These are phyloP conservation scores for Karstenula rhodostoma DNA, from an alignment of 2,329 filamentous ascomycete species.

Conservation along the genomic window DNA sequence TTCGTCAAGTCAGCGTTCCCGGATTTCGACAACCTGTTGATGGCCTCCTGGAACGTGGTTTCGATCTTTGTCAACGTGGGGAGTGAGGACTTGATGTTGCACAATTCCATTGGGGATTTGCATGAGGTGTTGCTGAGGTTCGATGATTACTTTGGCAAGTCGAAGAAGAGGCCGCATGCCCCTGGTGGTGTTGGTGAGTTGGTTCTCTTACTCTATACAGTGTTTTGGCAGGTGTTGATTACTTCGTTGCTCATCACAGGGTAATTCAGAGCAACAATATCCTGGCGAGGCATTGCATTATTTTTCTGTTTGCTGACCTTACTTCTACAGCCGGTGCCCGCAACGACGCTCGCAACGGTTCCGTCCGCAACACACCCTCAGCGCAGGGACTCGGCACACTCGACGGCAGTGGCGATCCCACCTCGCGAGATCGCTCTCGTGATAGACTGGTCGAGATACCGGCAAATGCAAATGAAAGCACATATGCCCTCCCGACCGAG, in stretches of 20 bases:
- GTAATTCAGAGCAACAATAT: background rate
- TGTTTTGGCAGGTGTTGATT: background rate
- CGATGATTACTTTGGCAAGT: slow-evolving; percentile 23
- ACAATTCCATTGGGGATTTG: slow-evolving; percentile 35
- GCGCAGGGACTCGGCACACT: background rate
- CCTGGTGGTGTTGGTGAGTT: background rate
- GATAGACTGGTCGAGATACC: background rate
- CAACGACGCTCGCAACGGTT: background rate
- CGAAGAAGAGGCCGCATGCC: background rate
- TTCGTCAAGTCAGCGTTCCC: slow-evolving; percentile 38
- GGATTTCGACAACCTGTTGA: slow-evolving; percentile 41
- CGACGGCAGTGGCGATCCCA: background rate
- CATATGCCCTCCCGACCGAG: background rate
- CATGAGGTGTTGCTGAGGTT: slow-evolving; percentile 38
- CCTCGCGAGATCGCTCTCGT: background rate
- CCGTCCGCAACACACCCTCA: background rate
- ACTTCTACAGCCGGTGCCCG: background rate
- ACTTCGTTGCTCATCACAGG: background rate
- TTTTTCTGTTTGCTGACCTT: background rate
- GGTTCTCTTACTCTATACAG: background rate
- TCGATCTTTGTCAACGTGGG: slow-evolving; percentile 37
- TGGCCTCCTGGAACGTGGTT: slow-evolving; percentile 43
- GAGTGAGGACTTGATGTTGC: slow-evolving; percentile 37
- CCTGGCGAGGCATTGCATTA: background rate
- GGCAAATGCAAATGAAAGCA: background rate